Conservation (phyloP, 1,284 basidiomycete species). For the Rhizoctonia solani region DNA sequence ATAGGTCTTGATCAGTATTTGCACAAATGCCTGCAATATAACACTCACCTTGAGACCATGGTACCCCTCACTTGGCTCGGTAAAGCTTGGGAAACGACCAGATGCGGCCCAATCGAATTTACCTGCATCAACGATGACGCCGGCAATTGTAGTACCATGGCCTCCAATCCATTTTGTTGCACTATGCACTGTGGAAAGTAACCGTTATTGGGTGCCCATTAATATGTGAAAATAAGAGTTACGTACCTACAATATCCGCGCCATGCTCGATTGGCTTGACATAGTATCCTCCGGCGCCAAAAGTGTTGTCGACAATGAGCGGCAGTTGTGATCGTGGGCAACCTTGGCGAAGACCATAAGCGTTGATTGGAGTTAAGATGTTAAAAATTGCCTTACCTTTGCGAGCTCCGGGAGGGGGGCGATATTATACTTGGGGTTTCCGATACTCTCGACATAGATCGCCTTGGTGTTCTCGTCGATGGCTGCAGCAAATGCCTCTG, state of each 20-base stretch:
- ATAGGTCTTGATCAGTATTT: slow-evolving; percentile 43
- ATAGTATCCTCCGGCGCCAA: slow-evolving; percentile 82
- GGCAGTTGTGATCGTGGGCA: slow-evolving; percentile 77
- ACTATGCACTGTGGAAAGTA: slow-evolving; percentile 61
- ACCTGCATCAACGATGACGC: slow-evolving; percentile 80
- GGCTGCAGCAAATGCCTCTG: slow-evolving; percentile 69
- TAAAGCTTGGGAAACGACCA: slow-evolving; percentile 81
- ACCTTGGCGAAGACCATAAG: slow-evolving; percentile 33
- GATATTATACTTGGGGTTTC: slow-evolving; percentile 82
- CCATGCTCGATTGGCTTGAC: slow-evolving; percentile 76
- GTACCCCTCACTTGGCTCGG: slow-evolving; percentile 80
- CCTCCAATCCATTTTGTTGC: slow-evolving; percentile 89
- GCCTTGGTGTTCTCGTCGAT: slow-evolving; percentile 73
- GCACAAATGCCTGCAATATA: slow-evolving; percentile 43
- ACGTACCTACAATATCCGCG: slow-evolving; percentile 74
- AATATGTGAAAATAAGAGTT: slow-evolving; percentile 27
- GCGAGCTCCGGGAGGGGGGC: slow-evolving; percentile 73
- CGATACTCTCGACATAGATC: slow-evolving; percentile 72
- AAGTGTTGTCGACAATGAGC: slow-evolving; percentile 88
- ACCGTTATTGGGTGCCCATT: not conserved
- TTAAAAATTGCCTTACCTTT: slow-evolving; percentile 52
- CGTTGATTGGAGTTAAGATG: not conserved
- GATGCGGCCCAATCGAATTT: slow-evolving; percentile 85
- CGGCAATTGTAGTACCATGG: slow-evolving; percentile 72
- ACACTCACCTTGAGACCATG: slow-evolving; percentile 57